Evolutionary conservation across 1,284 basidiomycete genomes (phyloP), one percentile per base, ranked within the genome.

Genomic region (Heliocybe sulcata): DNA sequence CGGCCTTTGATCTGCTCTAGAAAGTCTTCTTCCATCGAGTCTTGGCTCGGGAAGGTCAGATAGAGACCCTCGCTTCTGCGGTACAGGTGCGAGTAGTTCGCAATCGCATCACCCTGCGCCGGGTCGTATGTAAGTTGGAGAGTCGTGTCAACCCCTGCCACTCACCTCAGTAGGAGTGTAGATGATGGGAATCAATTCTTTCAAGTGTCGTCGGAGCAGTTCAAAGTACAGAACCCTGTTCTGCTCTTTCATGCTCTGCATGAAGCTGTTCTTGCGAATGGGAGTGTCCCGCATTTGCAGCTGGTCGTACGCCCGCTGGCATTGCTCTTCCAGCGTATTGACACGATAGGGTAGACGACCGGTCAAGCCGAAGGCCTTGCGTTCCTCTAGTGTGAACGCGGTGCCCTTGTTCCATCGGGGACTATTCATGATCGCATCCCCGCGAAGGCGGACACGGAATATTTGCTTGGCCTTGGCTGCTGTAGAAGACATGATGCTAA

Each of bases 71-170:
- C 84, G 58, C 87, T 88, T 52, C 86, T 70, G 29, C 90, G 74
- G 70, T 91, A 93, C 8, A 92, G 72, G 65, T 90, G 88, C 0
- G 90, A 92, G 63, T 92, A 92, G 52, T 85, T 78, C 3, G 84
- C 71, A 53, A 93, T 92, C 0, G 90, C 90, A 47, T 90, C 85
- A 2, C 86, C 89, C 79, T 85, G 54, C 4, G 51, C 42, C n/a
- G n/a, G 31, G 31, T 33, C 14, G 55, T 48, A 45, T 23, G 25
- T 27, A 27, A 52, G 19, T 35, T 12, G 3, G n/a, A 52, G 45
- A 11, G 27, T 51, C 10, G 9, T 47, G 35, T 45, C 16, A 9
- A 35, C 38, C 6, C 50, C 23, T 23, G 49, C 10, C n/a, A 61
- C 71, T 27, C 53, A 81, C 80, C 75, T 85, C 80, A 1, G 84